phyloP scores from a whole-genome alignment of 1,139 yeast species.

The Saccharomyces hybrid region DNA sequence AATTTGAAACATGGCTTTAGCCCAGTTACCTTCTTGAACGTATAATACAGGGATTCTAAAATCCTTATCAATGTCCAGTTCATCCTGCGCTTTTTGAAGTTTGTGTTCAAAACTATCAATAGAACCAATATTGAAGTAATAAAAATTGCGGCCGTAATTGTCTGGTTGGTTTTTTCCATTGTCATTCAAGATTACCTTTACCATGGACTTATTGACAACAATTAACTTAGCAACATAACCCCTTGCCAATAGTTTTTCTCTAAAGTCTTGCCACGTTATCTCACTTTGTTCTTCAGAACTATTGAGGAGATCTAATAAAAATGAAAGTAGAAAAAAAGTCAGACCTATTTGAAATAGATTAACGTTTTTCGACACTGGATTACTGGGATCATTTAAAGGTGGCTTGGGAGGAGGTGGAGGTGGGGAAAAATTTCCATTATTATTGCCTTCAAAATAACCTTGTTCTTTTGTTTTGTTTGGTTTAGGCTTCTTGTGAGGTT shows the following conservation, averaged over 20 bases:
- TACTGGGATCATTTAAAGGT: constrained; percentile 27
- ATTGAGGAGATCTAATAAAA: constrained; percentile 27
- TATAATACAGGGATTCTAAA: too few relatives aligned
- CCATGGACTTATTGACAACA: constrained; percentile 59
- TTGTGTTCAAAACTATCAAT: too few relatives aligned
- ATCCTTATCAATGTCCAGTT: too few relatives aligned
- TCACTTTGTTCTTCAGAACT: constrained; percentile 31
- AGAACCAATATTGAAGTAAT: constrained; percentile 18
- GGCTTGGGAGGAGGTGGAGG: constrained; percentile 4
- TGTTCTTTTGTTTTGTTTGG: background rate
- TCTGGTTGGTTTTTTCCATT: constrained; percentile 42
- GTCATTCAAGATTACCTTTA: constrained; percentile 59
- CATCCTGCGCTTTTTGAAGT: too few relatives aligned
- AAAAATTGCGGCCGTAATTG: constrained; percentile 40
- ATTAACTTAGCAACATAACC: constrained; percentile 59
- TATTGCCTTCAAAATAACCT: background rate
- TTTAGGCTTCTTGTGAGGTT: constrained; percentile 1
- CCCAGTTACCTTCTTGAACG: too few relatives aligned
- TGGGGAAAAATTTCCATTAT: background rate
- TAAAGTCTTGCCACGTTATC: constrained; percentile 57
- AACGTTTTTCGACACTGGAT: constrained; percentile 27
- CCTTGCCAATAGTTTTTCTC: constrained; percentile 51
- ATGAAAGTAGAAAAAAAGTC: constrained; percentile 28
- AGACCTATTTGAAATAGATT: constrained; percentile 32
- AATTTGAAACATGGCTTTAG: too few relatives aligned